Percentiles rank a stretch among this genome's conserved stretches.
phyloP scores from a whole-genome alignment of 257 asterid genomes.

The Solanum infundibuliforme region DNA sequence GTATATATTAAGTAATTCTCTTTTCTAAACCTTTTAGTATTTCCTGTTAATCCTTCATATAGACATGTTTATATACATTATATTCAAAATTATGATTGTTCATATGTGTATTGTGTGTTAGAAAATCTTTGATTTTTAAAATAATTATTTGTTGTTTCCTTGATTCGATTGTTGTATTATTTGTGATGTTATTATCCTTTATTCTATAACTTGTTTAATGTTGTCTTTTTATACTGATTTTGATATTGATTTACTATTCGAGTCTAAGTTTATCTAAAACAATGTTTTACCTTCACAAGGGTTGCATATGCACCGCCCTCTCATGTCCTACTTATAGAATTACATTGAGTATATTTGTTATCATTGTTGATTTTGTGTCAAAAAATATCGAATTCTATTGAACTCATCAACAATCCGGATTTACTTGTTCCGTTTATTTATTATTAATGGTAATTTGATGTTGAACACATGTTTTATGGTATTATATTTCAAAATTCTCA shows the following conservation, averaged over 20 bases:
- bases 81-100: not conserved
- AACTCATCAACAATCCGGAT: too few species aligned
- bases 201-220: too few species aligned
- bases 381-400: too few species aligned
- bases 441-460: not conserved
- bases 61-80: not conserved
- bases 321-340: too few species aligned
- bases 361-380: not conserved
- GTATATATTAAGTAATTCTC: constrained; percentile 1
- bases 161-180: too few species aligned
- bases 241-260: not conserved
- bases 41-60: not conserved
- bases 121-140: not conserved
- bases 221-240: not conserved
- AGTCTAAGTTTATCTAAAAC: not conserved
- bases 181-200: not conserved
- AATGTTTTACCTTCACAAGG: too few species aligned
- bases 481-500: not conserved
- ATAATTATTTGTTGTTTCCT: too few species aligned
- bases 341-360: too few species aligned
- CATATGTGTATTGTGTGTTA: not conserved
- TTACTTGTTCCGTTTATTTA: not conserved
- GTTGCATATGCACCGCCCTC: not conserved
- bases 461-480: not conserved
- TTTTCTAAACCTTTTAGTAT: constrained; percentile 4